phyloP scores from a whole-genome alignment of 2,329 filamentous ascomycete genomes.

The Colletotrichum sansevieriae region DNA sequence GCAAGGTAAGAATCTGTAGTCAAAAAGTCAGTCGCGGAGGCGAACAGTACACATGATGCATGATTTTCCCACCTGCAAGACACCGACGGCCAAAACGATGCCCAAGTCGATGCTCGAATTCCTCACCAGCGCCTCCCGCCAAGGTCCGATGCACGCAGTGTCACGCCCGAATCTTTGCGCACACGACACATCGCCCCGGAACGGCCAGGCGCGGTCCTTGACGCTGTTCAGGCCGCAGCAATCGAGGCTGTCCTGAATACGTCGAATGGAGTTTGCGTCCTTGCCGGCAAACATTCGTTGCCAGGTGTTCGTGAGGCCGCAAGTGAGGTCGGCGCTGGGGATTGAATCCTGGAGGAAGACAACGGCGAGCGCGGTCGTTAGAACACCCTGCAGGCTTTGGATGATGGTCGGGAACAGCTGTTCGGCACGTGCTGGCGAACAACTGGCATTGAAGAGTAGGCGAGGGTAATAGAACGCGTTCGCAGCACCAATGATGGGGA shows the following conservation, averaged over 20 bases:
- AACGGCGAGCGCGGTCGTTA: constrained; percentile 60
- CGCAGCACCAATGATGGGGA: constrained; percentile 55
- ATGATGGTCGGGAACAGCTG: constrained; percentile 46
- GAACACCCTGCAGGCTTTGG: constrained; percentile 58
- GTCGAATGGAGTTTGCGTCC: constrained; percentile 62
- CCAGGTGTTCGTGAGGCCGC: constrained; percentile 71
- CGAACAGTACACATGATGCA: not conserved
- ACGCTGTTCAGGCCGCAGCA: constrained; percentile 75
- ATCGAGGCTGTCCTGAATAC: constrained; percentile 74
- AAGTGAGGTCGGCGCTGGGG: constrained; percentile 56
- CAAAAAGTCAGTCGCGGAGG: not conserved
- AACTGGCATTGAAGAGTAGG: constrained; percentile 46
- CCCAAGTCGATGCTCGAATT: constrained; percentile 68
- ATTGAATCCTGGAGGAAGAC: constrained; percentile 54
- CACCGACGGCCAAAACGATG: constrained; percentile 64
- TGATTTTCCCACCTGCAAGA: constrained; percentile 64
- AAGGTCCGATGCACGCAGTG: constrained; percentile 64
- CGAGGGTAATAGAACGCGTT: constrained; percentile 54
- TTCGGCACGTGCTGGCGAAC: constrained; percentile 26
- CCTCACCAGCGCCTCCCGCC: constrained; percentile 67
- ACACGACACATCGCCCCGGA: constrained; percentile 58
- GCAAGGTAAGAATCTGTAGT: constrained; percentile 32
- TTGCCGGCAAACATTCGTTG: constrained; percentile 63
- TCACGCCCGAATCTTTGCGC: constrained; percentile 59
- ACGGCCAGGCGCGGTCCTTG: constrained; percentile 74